These are phyloP conservation scores for Paracamarosporium sp. DNA, from an alignment of 2,329 filamentous ascomycete genomes.

Conservation along the genomic window DNA sequence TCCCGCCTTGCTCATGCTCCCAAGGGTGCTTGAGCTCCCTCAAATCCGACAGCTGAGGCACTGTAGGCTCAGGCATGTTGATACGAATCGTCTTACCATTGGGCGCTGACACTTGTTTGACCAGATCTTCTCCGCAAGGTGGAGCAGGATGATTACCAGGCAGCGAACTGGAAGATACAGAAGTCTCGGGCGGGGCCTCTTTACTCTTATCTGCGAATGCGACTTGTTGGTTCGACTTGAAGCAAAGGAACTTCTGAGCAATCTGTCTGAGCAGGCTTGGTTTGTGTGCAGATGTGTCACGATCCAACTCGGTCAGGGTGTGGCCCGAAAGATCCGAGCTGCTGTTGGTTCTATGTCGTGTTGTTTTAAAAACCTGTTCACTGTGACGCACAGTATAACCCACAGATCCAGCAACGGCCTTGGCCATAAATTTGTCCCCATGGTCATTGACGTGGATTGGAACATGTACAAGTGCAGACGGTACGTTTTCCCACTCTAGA, in stretches of 20 bases:
- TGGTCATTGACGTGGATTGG: neutral
- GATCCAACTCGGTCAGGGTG: neutral
- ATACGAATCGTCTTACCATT: too few relatives aligned
- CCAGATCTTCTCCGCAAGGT: too few relatives aligned
- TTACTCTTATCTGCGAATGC: neutral
- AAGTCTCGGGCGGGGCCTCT: too few relatives aligned
- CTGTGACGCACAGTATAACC: constrained; percentile 1
- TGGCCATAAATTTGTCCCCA: neutral
- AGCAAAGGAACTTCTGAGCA: neutral
- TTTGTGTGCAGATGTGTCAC: neutral
- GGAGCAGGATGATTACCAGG: too few relatives aligned
- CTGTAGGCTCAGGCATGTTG: too few relatives aligned
- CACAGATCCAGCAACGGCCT: constrained; percentile 8
- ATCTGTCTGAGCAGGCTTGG: neutral
- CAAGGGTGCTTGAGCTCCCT: constrained; percentile 3
- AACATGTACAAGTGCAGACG: neutral
- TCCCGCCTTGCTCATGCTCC: constrained; percentile 9
- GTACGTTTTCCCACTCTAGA: neutral
- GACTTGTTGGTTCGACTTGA: neutral
- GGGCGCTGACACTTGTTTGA: too few relatives aligned
- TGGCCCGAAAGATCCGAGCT: neutral
- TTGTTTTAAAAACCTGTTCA: neutral
- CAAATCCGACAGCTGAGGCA: constrained; percentile 4
- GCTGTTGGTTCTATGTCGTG: neutral
- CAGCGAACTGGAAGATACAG: too few relatives aligned